phyloP scores from a whole-genome alignment of 352 stramenopile genomes.

The Phytophthora tentaculata region DNA sequence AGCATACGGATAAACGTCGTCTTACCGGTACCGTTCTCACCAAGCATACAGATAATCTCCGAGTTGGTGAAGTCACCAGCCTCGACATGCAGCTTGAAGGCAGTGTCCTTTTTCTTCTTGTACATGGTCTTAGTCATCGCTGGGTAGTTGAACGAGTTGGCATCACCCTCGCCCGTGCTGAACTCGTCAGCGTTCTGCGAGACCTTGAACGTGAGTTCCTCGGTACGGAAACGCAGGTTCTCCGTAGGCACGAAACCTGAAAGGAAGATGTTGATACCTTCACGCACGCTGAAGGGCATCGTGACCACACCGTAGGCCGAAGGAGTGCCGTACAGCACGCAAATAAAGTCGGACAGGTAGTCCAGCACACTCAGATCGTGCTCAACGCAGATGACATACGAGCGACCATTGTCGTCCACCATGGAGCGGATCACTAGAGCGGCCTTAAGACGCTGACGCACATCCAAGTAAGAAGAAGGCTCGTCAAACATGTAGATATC shows the following conservation, averaged over 20 bases:
- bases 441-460: constrained; percentile 98
- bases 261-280: constrained; percentile 99
- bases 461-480: constrained; percentile 99
- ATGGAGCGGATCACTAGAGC: constrained; percentile 98
- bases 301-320: constrained; percentile 99
- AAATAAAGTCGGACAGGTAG: constrained; percentile 99
- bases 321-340: constrained; percentile 98
- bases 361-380: constrained; percentile 99
- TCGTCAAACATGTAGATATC: constrained; percentile 99
- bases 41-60: constrained; percentile 99
- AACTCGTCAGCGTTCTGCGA: constrained; percentile 93
- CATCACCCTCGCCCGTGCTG: constrained; percentile 84
- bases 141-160: constrained; percentile 96
- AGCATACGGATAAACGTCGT: constrained; percentile 99
- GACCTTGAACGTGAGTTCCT: constrained; percentile 99
- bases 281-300: constrained; percentile 99
- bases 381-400: constrained; percentile 99
- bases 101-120: constrained; percentile 92
- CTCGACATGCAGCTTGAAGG: constrained; percentile 99
- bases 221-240: constrained; percentile 99
- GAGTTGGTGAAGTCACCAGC: constrained; percentile 97
- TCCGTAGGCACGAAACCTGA: constrained; percentile 99
- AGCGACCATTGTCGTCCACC: constrained; percentile 86
- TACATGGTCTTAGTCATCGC: constrained; percentile 99
- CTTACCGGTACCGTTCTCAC: constrained; percentile 99